phyloP scores from a whole-genome alignment of 352 stramenopile genomes.

The Albugo candida region DNA sequence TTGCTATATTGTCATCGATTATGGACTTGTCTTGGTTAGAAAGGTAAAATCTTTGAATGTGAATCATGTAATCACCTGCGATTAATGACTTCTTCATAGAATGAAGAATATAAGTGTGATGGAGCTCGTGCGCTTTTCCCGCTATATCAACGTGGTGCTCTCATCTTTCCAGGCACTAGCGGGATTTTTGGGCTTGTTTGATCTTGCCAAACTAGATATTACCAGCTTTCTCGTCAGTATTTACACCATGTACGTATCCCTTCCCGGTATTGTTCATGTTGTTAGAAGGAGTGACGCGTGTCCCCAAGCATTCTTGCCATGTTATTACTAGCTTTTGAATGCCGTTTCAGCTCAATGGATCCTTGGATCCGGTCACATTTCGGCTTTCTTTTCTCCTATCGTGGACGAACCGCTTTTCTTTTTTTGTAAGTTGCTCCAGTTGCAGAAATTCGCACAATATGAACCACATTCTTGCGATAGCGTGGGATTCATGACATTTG shows the following conservation, averaged over 20 bases:
- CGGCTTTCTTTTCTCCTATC: constrained; percentile 78
- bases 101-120: constrained; percentile 45
- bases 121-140: constrained; percentile 58
- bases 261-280: not conserved
- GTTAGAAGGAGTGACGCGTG: not conserved
- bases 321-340: constrained; percentile 69
- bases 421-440: constrained; percentile 24
- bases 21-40: too few relatives aligned
- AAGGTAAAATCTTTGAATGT: too few relatives aligned
- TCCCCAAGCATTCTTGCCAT: constrained; percentile 52
- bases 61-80: too few relatives aligned
- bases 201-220: constrained; percentile 67
- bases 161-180: constrained; percentile 61
- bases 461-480: constrained; percentile 4
- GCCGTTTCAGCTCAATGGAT: constrained; percentile 75
- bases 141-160: constrained; percentile 67
- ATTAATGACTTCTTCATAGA: constrained; percentile 6
- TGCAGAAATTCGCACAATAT: not conserved
- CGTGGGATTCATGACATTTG: constrained; percentile 78
- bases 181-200: constrained; percentile 69
- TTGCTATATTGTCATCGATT: too few relatives aligned
- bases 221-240: constrained; percentile 75
- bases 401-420: constrained; percentile 63
- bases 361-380: constrained; percentile 69
- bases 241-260: constrained; percentile 51